Percentiles rank a stretch among this genome's conserved stretches.
These are phyloP conservation scores for Dendrostoma leiphaemia DNA, from an alignment of 2,329 filamentous ascomycete species.

Conservation along the genomic window DNA sequence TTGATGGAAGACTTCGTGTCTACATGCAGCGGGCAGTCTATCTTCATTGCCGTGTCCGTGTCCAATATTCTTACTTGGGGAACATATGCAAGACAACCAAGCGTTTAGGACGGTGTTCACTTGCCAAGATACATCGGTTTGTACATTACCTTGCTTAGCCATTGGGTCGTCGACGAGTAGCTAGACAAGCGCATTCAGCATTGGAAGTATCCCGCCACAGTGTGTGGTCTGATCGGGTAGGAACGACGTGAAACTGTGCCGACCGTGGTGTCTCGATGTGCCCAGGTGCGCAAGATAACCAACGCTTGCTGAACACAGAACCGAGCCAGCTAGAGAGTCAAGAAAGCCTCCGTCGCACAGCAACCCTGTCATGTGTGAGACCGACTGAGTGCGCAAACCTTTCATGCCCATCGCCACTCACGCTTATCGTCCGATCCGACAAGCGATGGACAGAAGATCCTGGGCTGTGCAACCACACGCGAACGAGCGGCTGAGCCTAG, in stretches of 20 bases:
- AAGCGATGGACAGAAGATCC: background rate
- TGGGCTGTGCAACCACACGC: background rate
- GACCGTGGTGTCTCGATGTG: too few relatives aligned
- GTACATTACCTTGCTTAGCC: background rate
- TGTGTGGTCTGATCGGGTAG: background rate
- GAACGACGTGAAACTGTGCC: too few relatives aligned
- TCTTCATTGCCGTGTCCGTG: background rate
- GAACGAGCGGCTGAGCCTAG: background rate
- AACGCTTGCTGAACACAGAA: too few relatives aligned
- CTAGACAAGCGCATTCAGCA: background rate
- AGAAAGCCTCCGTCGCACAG: background rate
- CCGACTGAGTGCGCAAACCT: background rate
- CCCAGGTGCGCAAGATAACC: too few relatives aligned
- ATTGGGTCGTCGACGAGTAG: too few relatives aligned
- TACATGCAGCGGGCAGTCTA: background rate
- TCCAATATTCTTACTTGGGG: background rate
- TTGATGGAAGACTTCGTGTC: background rate
- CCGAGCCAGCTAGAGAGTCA: too few relatives aligned
- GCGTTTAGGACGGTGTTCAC: background rate
- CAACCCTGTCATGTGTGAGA: background rate
- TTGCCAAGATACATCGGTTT: background rate
- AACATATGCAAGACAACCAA: background rate
- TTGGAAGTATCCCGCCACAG: background rate
- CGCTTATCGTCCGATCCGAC: too few relatives aligned
- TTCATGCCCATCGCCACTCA: too few relatives aligned